Percentiles rank a stretch among this genome's conserved stretches.
Evolutionary conservation across 495 filamentous ascomycete species (phyloP).

Genomic region (Mytilinidion resinicola): DNA sequence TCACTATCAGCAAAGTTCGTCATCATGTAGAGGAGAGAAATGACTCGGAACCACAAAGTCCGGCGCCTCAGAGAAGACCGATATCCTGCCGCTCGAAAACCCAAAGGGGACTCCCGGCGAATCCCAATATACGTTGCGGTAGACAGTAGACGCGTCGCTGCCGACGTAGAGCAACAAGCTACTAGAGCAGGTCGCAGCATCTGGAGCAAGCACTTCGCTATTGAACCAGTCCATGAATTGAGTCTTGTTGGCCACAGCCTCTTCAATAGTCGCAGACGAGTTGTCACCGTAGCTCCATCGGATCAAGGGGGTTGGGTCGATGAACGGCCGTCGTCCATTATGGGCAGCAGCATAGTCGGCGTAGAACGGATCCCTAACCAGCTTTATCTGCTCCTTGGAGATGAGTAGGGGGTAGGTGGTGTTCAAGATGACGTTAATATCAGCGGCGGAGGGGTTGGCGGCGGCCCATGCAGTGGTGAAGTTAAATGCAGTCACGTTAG

Average conservation of each 20-base stretch:
- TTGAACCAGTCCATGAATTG: constrained; percentile 52
- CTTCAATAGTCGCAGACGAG: constrained; percentile 31
- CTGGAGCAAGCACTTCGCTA: constrained; percentile 39
- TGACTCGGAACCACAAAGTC: constrained; percentile 51
- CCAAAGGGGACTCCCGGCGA: constrained; percentile 38
- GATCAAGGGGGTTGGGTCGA: constrained; percentile 42
- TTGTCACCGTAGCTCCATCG: constrained; percentile 54
- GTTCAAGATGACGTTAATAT: constrained; percentile 21
- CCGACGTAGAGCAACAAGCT: constrained; percentile 41
- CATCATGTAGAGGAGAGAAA: not conserved
- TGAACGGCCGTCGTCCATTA: constrained; percentile 33
- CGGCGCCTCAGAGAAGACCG: constrained; percentile 45
- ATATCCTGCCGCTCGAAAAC: constrained; percentile 42
- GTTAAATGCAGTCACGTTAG: constrained; percentile 23
- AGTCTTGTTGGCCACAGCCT: constrained; percentile 43
- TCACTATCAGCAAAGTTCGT: not conserved
- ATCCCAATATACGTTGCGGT: constrained; percentile 35
- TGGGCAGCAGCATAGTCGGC: constrained; percentile 35
- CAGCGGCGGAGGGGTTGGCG: constrained; percentile 15
- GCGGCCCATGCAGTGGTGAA: constrained; percentile 24
- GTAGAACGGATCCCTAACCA: constrained; percentile 37
- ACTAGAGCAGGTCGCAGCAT: constrained; percentile 35
- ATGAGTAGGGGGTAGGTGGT: constrained; percentile 34
- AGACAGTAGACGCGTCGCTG: constrained; percentile 6
- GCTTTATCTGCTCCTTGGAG: constrained; percentile 28